Evolutionary conservation across 768 basidiomycete genomes (phyloP), one percentile per base, ranked within the genome.

Genomic region (Lyophyllum atratum): DNA sequence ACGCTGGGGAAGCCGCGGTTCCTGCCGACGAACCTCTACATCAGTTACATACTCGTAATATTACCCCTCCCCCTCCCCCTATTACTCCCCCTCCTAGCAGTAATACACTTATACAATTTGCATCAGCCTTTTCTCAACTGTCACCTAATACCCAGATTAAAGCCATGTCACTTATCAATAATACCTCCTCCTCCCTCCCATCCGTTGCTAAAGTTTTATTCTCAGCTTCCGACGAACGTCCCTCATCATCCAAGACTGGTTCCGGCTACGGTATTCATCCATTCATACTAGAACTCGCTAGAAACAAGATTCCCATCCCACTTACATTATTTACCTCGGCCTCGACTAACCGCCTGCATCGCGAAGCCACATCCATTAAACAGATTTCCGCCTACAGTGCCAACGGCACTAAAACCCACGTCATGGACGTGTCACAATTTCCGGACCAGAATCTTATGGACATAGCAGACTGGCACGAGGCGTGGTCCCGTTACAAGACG

Each of bases 341-440:
- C 8, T 5, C 28, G 15, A 48, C 47, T 11, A 48, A 48, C 3
- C 4, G n/a, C 28, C 19, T 48, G 14, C 47, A 48, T 31, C 28
- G 5, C 17, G 47, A 48, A 17, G 7, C 47, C 26, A 28, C 47
- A 5, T 21, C 47, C 25, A 4, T 48, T n/a, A 48, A 26, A 10
- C 47, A 48, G 47, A 48, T 7, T 12, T n/a, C 29, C 14, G 24
- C n/a, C 24, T 25, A 51, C 49, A 37, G 47, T 47, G 0, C 37
- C 8, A 17, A 6, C 11, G 19, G 54, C 12, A 17, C 42, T 19
- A 59, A 49, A 28, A 28, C 34, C 21, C 49, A 52, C 11, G 51
- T 66, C 34, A 28, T 66, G 3, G 58, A 66, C 40, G 33, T 58
- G 34, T 33, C 51, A 8, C 46, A 53, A 15, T 66, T 66, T 39